Conservation (phyloP, 352 stramenopile species). For the Phytophthora palmivora region DNA sequence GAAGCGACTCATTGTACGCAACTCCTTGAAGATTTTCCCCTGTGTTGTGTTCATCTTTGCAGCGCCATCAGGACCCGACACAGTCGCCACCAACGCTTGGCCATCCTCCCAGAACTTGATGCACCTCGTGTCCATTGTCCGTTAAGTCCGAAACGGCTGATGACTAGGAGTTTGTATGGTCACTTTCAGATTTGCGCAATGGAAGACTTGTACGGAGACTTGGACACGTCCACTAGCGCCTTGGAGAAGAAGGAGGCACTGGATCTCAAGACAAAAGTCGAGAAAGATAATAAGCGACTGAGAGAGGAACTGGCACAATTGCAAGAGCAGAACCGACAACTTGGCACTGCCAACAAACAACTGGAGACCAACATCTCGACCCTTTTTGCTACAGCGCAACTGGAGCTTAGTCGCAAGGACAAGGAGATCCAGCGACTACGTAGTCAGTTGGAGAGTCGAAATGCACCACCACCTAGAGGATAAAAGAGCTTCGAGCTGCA, state of each 20-base stretch:
- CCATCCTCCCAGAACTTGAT: slow-evolving; percentile 84
- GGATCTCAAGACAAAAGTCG: slow-evolving; percentile 57
- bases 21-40: slow-evolving; percentile 74
- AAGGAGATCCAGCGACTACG: slow-evolving; percentile 78
- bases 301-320: slow-evolving; percentile 63
- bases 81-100: slow-evolving; percentile 52
- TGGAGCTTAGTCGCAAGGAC: slow-evolving; percentile 82
- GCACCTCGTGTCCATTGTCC: slow-evolving; percentile 67
- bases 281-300: slow-evolving; percentile 63
- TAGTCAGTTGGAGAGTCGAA: slow-evolving; percentile 42
- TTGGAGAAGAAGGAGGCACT: slow-evolving; percentile 71
- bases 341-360: slow-evolving; percentile 63
- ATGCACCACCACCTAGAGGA: slow-evolving; percentile 4
- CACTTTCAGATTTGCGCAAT: slow-evolving; percentile 3
- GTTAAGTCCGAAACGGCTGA: slow-evolving; percentile 24
- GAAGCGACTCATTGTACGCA: slow-evolving; percentile 79
- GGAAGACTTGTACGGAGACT: slow-evolving; percentile 81
- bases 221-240: slow-evolving; percentile 80
- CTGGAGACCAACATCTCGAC: slow-evolving; percentile 80
- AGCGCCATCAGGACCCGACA: slow-evolving; percentile 22
- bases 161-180: slow-evolving; percentile 26
- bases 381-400: slow-evolving; percentile 77
- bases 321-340: slow-evolving; percentile 64
- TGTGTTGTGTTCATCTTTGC: slow-evolving; percentile 37
- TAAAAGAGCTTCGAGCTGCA: slow-evolving; percentile 1